Base-by-base conservation (phyloP, 495 filamentous ascomycete species). In the Xylaria longipes region DNA sequence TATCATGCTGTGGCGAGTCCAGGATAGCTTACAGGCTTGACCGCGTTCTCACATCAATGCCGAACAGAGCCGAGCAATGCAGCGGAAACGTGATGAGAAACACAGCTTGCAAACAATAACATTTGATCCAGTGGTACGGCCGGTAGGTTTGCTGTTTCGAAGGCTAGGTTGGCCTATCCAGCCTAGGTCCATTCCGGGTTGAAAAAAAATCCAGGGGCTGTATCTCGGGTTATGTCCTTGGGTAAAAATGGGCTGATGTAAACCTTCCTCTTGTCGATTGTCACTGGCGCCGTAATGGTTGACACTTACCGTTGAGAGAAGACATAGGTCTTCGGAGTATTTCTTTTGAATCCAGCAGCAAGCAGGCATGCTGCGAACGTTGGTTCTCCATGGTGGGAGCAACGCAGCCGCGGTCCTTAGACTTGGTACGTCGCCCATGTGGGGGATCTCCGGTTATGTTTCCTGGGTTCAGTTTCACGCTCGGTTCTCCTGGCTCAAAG, bases 21-120 rank as follows among this genome's bases (percentile, higher is more conserved):
- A 66, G 37, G 67, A 48, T 57, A 52, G 68, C 69, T 52, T 37
- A 67, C 45, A 62, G 67, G 57, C 72, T 70, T 57, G 70, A 65
- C 8, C 45, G 71, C 70, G 43, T 52, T 58, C 72, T 72, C 58
- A 75, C 69, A 74, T 65, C 29, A 73, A 69, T 65, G 71, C 70
- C 72, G 75, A 67, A 73, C 69, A 71, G 73, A 45, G 71, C 71
- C 12, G 71, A 77, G 71, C 69, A 78, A 71, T 63, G 68, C 64
- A 73, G 76, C 69, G 76, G 71, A 75, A 70, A 73, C 66, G 74
- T 75, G 67, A 43, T 29, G 69, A 72, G 70, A 69, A 60, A 60
- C 57, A 65, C 54, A 56, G 60, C 71, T 72, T 71, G 72, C 57
- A 50, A 46, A 62, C 33, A 29, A 54, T n/a, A 65, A 66, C 33